phyloP scores from a whole-genome alignment of 108 stramenopile genomes.

The Pseudonitzschia pungens region DNA sequence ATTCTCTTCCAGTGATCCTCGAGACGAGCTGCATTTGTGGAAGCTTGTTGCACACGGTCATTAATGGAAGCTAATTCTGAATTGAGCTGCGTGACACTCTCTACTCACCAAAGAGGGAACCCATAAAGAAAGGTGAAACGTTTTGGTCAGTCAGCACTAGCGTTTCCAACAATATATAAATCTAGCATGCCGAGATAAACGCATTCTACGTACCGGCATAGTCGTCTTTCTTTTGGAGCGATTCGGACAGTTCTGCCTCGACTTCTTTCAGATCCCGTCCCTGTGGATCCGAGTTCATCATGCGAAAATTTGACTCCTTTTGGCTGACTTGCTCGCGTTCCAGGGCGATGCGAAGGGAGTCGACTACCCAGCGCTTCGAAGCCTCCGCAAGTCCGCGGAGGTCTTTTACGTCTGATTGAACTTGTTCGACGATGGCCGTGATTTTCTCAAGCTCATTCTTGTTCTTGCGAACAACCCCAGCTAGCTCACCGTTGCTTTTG shows the following conservation, averaged over 20 bases:
- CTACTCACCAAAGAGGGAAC: background rate
- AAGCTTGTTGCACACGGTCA: slow-evolving; percentile 27
- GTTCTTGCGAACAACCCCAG: slow-evolving; percentile 30
- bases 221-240: slow-evolving; percentile 52
- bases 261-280: slow-evolving; percentile 63
- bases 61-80: slow-evolving; percentile 63
- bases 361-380: slow-evolving; percentile 47
- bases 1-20: slow-evolving; percentile 61
- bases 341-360: slow-evolving; percentile 31
- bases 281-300: slow-evolving; percentile 30
- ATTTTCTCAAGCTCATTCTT: slow-evolving; percentile 35
- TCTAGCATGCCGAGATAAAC: slow-evolving; percentile 9
- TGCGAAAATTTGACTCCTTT: slow-evolving; percentile 49
- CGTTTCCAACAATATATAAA: background rate
- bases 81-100: slow-evolving; percentile 60
- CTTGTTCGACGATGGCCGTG: slow-evolving; percentile 20
- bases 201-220: slow-evolving; percentile 25
- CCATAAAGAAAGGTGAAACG: background rate
- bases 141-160: background rate
- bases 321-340: slow-evolving; percentile 53
- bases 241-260: slow-evolving; percentile 54
- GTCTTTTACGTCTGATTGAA: slow-evolving; percentile 34
- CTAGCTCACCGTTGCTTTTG: slow-evolving; percentile 34
- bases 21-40: slow-evolving; percentile 9
- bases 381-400: slow-evolving; percentile 57